A percentile compares a stretch with the other conserved stretches of the same genome.
Evolutionary conservation across 768 basidiomycete species (phyloP).

Genomic region (Leucocoprinus sp.): DNA sequence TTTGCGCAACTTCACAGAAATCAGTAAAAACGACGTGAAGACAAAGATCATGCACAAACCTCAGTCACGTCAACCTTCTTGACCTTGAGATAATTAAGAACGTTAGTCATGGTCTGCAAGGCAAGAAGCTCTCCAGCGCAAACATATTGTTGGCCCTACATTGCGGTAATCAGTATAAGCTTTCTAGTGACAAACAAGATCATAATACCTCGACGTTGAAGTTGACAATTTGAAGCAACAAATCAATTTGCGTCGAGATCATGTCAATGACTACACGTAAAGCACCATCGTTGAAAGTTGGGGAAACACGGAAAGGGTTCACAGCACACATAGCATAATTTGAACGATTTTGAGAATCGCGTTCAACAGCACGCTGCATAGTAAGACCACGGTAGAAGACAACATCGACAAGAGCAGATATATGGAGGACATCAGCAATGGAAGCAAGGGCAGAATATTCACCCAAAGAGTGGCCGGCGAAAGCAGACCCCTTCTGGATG

Average conservation of each 20-base stretch:
- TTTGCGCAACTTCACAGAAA: constrained; percentile 63
- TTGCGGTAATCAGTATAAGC: too few species aligned
- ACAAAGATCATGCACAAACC: constrained; percentile 30
- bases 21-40: constrained; percentile 9
- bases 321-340: constrained; percentile 99
- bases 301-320: constrained; percentile 91
- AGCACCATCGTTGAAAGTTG: constrained; percentile 89
- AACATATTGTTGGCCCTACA: constrained; percentile 99
- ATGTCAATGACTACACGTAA: constrained; percentile 95
- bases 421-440: constrained; percentile 92
- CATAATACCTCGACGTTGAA: constrained; percentile 75
- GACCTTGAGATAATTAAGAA: constrained; percentile 91
- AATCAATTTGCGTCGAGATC: constrained; percentile 67
- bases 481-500: constrained; percentile 85
- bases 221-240: constrained; percentile 96
- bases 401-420: constrained; percentile 92
- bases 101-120: constrained; percentile 90
- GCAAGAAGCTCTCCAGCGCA: constrained; percentile 95
- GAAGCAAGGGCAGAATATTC: constrained; percentile 98
- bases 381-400: constrained; percentile 99
- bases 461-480: constrained; percentile 96
- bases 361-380: constrained; percentile 98
- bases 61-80: constrained; percentile 92
- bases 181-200: too few species aligned
- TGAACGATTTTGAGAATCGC: constrained; percentile 85